These are phyloP conservation scores for Dactylellina sp. DNA, from an alignment of 2,329 filamentous ascomycete genomes.

Conservation along the genomic window DNA sequence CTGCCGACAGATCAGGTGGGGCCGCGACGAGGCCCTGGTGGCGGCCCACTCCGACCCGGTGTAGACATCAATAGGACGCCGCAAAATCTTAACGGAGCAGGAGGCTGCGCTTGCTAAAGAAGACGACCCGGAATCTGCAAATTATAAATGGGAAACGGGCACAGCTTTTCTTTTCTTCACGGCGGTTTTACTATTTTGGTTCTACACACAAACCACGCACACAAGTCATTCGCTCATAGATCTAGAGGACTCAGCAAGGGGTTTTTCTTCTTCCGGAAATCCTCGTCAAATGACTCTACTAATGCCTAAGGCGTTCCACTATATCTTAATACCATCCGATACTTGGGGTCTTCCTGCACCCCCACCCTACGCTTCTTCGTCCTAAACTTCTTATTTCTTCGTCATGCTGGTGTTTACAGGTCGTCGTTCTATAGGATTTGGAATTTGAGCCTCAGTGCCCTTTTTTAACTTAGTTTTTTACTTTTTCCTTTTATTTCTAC, in stretches of 20 bases:
- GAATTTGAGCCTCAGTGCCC: slow-evolving; percentile 53
- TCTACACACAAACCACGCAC: slow-evolving; percentile 21
- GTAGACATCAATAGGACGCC: slow-evolving; percentile 71
- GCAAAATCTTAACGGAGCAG: slow-evolving; percentile 34
- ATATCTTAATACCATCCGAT: slow-evolving; percentile 48
- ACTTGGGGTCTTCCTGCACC: slow-evolving; percentile 6
- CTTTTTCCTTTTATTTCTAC: slow-evolving; percentile 6
- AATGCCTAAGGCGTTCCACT: slow-evolving; percentile 42
- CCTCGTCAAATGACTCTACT: slow-evolving; percentile 39
- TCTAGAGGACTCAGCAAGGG: slow-evolving; percentile 18
- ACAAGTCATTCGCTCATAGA: slow-evolving; percentile 48
- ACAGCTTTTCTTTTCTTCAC: slow-evolving; percentile 27
- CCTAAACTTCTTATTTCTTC: slow-evolving; percentile 38
- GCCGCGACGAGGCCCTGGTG: slow-evolving; percentile 69
- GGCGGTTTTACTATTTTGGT: slow-evolving; percentile 48
- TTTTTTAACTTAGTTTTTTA: slow-evolving; percentile 16
- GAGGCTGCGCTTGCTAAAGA: slow-evolving; percentile 44
- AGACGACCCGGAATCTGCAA: slow-evolving; percentile 22
- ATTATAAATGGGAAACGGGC: slow-evolving; percentile 18
- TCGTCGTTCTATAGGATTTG: slow-evolving; percentile 57
- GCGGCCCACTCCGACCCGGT: slow-evolving; percentile 67
- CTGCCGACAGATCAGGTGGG: slow-evolving; percentile 94
- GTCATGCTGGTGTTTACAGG: slow-evolving; percentile 55
- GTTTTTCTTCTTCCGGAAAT: slow-evolving; percentile 13
- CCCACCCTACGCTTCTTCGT: slow-evolving; percentile 13